Conservation (phyloP, 148 eudicot species). For the Arbutus unedo region DNA sequence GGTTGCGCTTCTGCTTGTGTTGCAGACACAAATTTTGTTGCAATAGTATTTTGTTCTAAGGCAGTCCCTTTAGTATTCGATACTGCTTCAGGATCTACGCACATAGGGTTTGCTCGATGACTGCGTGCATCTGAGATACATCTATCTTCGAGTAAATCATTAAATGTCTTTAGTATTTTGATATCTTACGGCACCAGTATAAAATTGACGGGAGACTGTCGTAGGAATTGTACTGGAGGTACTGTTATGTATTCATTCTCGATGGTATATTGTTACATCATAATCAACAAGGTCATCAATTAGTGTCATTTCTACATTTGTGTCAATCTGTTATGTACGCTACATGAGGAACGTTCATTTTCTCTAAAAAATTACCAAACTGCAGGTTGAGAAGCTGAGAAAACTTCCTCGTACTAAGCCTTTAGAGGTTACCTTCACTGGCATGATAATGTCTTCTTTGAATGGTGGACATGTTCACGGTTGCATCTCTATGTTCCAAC, state of each 20-base stretch:
- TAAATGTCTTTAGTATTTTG: background rate
- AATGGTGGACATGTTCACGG: conserved; percentile 63
- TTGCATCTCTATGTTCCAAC: conserved; percentile 63
- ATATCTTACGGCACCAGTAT: background rate
- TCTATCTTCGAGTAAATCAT: background rate
- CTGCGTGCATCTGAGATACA: background rate
- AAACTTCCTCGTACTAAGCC: conserved; percentile 57
- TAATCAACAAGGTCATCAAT: background rate
- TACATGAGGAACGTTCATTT: background rate
- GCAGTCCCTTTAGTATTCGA: background rate
- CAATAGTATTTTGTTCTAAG: background rate
- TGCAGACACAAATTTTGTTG: no score
- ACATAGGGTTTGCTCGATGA: background rate
- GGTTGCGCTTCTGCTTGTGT: conserved; percentile 7
- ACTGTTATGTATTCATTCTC: background rate
- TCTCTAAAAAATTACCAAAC: background rate
- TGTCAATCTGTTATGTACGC: background rate
- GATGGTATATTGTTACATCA: background rate
- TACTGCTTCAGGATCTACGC: background rate
- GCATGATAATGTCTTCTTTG: conserved; percentile 78
- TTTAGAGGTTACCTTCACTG: conserved; percentile 74
- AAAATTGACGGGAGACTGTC: background rate
- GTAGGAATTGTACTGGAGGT: background rate
- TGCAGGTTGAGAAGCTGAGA: conserved; percentile 75
- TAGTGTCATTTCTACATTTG: background rate